Conservation (phyloP, 2,329 filamentous ascomycete species). For the Sclerotinia nivalis region DNA sequence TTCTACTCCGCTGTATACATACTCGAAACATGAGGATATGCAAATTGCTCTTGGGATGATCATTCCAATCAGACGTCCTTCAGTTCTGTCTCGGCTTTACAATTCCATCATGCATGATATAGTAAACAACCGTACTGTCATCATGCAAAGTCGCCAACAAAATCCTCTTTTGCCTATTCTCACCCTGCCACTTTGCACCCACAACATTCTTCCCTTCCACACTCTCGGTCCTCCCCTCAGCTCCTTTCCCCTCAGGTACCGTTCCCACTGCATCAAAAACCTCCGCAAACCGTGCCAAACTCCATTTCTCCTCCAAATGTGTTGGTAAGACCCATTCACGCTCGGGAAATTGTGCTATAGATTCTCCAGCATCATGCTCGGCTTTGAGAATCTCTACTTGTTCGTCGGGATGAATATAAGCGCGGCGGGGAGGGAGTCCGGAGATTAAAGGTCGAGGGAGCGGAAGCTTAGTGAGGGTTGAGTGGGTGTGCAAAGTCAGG, state of each 20-base stretch:
- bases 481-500: conserved; percentile 55
- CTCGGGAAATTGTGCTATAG: conserved; percentile 54
- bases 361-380: conserved; percentile 51
- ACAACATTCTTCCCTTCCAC: conserved; percentile 34
- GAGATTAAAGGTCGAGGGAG: conserved; percentile 66
- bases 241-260: conserved; percentile 45
- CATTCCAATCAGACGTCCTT: conserved; percentile 30
- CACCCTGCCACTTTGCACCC: conserved; percentile 48
- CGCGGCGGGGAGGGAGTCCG: conserved; percentile 69
- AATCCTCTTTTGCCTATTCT: conserved; percentile 62
- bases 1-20: neutral
- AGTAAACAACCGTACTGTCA: conserved; percentile 83
- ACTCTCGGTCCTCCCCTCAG: conserved; percentile 27
- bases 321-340: conserved; percentile 77
- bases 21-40: neutral
- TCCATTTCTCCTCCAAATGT: conserved; percentile 72
- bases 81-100: conserved; percentile 84
- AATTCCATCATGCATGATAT: conserved; percentile 82
- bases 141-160: conserved; percentile 74
- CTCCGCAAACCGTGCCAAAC: conserved; percentile 62
- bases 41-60: neutral
- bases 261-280: conserved; percentile 65
- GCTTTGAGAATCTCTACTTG: conserved; percentile 71
- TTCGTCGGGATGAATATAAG: conserved; percentile 82
- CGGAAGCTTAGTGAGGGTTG: conserved; percentile 44